phyloP scores from a whole-genome alignment of 2,329 filamentous ascomycete genomes.

The Graphilbum fragrans region DNA sequence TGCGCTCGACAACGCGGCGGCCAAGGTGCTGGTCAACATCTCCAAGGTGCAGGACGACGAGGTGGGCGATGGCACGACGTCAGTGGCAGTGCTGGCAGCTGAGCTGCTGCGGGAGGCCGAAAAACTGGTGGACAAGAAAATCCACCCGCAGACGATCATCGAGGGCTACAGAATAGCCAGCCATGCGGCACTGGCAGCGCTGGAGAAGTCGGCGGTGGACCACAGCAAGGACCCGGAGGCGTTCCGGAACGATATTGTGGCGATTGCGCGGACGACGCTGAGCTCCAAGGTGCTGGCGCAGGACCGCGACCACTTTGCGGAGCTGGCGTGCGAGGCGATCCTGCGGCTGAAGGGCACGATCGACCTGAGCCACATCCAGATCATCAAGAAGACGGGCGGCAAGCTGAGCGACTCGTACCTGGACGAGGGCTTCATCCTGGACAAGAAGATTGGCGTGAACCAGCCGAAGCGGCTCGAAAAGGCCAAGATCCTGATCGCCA shows the following conservation, averaged over 20 bases:
- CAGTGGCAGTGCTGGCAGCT: conserved; percentile 89
- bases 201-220: conserved; percentile 78
- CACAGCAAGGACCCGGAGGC: conserved; percentile 72
- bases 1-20: conserved; percentile 93
- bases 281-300: conserved; percentile 96
- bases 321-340: conserved; percentile 83
- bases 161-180: conserved; percentile 98
- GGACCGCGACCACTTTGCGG: conserved; percentile 83
- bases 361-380: conserved; percentile 94
- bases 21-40: conserved; percentile 97
- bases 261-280: conserved; percentile 88
- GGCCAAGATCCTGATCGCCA: conserved; percentile 94
- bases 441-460: conserved; percentile 98
- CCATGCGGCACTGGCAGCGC: conserved; percentile 69
- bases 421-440: conserved; percentile 94
- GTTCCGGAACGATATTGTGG: conserved; percentile 79
- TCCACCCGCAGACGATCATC: conserved; percentile 98
- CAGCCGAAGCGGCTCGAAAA: conserved; percentile 96
- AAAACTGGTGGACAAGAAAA: conserved; percentile 95
- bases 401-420: conserved; percentile 97
- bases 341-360: conserved; percentile 80
- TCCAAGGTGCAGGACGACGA: conserved; percentile 99
- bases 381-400: conserved; percentile 98
- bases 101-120: conserved; percentile 94
- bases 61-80: conserved; percentile 95